Base-by-base conservation (phyloP, 257 asterid genomes). In the Nicotiana obtusifolia region DNA sequence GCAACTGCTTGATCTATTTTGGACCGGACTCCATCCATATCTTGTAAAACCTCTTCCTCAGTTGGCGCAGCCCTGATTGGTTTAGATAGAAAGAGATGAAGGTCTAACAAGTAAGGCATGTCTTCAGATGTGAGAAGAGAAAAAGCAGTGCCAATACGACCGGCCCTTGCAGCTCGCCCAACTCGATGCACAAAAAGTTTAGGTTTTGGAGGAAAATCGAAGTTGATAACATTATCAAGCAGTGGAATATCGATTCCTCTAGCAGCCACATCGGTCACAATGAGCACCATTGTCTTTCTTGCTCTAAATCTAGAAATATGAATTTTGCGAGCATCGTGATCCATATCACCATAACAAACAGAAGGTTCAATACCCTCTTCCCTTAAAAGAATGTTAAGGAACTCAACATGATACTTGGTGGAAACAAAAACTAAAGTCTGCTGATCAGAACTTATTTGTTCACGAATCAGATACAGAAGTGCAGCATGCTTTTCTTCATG, bases 131-230 rank as follows among this genome's bases (percentile, higher is more conserved):
- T 93, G 77, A 94, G 88, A 53, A 96, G 89, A 81, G 98, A 96
- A 88, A 87, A 96, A 22, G 99, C 87, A 81, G 98, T 88, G 64
- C 99, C 98, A 8, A 91, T 88, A 16, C 98, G 97, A 82, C 99
- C 99, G 57, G 99, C 99, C 89, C 99, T 92, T 61, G 99, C 99
- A 82, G 94, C 99, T 84, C 98, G 89, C n/a, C 99, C 99, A 30
- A 96, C 99, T 44, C 99, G 94, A 87, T 96, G 99, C 84, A 96
- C 92, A 84, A 96, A 96, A 77, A 96, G 98, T 83, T 96, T 96
- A 64, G 99, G 99, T 84, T 86, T 96, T 33, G 94, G 89, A 44
- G 99, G 98, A 86, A 91, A 96, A 83, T 96, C 99, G 81, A 89
- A 94, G 84, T 96, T 96, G 81, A 96, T 84, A 52, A 96, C 99